A percentile compares a stretch with the other conserved stretches of the same genome.
Conservation (phyloP, 352 stramenopile species). For the Globisporangium irregulare region DNA sequence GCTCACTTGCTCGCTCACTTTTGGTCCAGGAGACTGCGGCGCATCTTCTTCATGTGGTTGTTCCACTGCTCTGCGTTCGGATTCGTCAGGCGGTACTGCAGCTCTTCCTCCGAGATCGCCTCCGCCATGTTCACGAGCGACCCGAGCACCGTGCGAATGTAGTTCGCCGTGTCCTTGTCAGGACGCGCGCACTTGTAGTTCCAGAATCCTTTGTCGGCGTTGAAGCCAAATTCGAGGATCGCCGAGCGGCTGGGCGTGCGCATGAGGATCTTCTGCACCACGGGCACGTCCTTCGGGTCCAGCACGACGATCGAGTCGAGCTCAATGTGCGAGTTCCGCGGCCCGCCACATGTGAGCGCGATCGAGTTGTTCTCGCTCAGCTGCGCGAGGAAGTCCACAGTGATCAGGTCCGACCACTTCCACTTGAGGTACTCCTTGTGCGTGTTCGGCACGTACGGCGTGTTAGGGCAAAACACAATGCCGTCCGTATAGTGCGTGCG, state of each 20-base stretch:
- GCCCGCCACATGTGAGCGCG: constrained; percentile 67
- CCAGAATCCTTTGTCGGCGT: constrained; percentile 86
- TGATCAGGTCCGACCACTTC: constrained; percentile 91
- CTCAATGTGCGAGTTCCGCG: constrained; percentile 74
- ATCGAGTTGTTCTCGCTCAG: constrained; percentile 59
- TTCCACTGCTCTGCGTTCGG: constrained; percentile 76
- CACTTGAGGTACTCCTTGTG: constrained; percentile 91
- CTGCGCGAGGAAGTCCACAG: constrained; percentile 78
- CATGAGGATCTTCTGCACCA: constrained; percentile 65
- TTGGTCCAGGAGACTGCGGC: constrained; percentile 58
- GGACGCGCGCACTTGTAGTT: constrained; percentile 87
- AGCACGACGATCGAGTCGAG: constrained; percentile 82
- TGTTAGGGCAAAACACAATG: constrained; percentile 88
- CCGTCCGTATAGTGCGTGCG: constrained; percentile 88
- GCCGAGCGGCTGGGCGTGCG: constrained; percentile 55
- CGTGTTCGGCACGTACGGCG: constrained; percentile 79
- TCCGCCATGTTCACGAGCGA: constrained; percentile 91
- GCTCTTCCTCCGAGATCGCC: constrained; percentile 87
- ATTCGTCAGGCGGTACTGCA: constrained; percentile 84
- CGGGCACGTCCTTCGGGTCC: constrained; percentile 67
- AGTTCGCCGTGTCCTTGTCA: constrained; percentile 89
- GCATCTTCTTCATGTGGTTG: constrained; percentile 80
- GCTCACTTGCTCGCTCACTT: constrained; percentile 23
- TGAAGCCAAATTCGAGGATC: constrained; percentile 87
- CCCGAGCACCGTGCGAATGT: constrained; percentile 87